A percentile compares a stretch with the other conserved stretches of the same genome.
phyloP scores from a whole-genome alignment of 805 yeast genomes.

The Wickerhamomyces subpelliculosus region DNA sequence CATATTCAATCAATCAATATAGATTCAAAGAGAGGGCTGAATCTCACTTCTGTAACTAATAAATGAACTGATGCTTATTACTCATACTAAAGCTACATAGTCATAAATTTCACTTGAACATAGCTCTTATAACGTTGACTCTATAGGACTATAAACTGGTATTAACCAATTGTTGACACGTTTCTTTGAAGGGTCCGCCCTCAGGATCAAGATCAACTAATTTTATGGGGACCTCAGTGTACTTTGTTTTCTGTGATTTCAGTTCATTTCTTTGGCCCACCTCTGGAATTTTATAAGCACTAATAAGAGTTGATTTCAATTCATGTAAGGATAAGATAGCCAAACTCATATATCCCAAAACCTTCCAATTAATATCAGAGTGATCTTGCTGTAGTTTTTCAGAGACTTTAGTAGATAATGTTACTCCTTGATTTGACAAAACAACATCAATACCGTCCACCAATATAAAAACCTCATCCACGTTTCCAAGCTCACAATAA shows the following conservation, averaged over 20 bases:
- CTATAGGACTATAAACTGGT: not conserved
- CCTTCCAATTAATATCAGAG: not conserved
- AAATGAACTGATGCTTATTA: too few species aligned
- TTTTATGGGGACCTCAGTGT: not conserved
- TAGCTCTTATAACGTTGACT: too few species aligned
- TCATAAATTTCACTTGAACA: too few species aligned
- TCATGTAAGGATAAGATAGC: not conserved
- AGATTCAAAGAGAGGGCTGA: too few species aligned
- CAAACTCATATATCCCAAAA: not conserved
- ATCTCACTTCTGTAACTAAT: too few species aligned
- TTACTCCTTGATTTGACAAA: conserved; percentile 5
- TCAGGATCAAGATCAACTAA: not conserved
- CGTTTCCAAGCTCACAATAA: conserved; percentile 28
- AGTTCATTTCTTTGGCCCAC: not conserved
- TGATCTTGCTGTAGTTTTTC: not conserved
- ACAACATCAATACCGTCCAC: conserved; percentile 34
- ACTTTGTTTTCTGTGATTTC: not conserved
- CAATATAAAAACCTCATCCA: conserved; percentile 46
- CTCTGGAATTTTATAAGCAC: not conserved
- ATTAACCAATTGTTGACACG: not conserved
- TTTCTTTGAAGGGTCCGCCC: not conserved
- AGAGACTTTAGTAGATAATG: too few species aligned
- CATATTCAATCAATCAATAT: too few species aligned
- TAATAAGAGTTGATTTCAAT: not conserved
- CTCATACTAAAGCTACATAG: too few species aligned